A percentile compares a stretch with the other conserved stretches of the same genome.
These are phyloP conservation scores for Gnetum montanum DNA, from an alignment of 75 land plant genomes.

Conservation along the genomic window DNA sequence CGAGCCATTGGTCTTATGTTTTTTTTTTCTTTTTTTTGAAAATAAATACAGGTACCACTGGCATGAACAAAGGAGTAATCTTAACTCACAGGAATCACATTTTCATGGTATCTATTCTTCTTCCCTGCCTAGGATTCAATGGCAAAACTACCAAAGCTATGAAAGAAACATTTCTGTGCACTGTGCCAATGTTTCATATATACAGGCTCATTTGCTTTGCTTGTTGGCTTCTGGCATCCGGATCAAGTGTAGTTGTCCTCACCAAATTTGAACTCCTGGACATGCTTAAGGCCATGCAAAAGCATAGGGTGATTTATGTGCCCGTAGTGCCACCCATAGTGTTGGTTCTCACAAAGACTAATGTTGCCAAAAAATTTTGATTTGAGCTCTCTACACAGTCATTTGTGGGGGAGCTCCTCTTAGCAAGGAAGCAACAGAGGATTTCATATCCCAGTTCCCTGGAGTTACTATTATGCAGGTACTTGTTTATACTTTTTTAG, in stretches of 20 bases:
- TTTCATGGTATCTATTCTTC: background rate
- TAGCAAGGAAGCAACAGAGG: slow-evolving; percentile 69
- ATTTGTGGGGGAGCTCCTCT: slow-evolving; percentile 83
- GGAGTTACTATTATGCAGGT: slow-evolving; percentile 35
- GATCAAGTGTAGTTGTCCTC: slow-evolving; percentile 52
- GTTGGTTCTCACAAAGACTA: slow-evolving; percentile 40
- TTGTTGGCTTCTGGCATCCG: slow-evolving; percentile 34
- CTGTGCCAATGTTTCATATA: slow-evolving; percentile 85
- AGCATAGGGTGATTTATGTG: slow-evolving; percentile 33
- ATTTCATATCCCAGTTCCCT: slow-evolving; percentile 53
- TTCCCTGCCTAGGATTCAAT: background rate
- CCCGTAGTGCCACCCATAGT: slow-evolving; percentile 90
- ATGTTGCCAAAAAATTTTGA: slow-evolving; percentile 36
- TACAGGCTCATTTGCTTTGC: slow-evolving; percentile 63
- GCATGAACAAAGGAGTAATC: background rate
- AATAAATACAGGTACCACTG: slow-evolving; percentile 1
- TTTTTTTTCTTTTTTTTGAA: too few species aligned
- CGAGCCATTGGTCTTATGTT: too few species aligned
- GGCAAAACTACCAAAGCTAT: background rate
- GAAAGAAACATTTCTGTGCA: slow-evolving; percentile 27
- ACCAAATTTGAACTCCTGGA: slow-evolving; percentile 60
- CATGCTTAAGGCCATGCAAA: slow-evolving; percentile 43
- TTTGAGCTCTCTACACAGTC: slow-evolving; percentile 35
- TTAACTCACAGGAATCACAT: slow-evolving; percentile 1
- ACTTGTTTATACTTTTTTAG: too few species aligned